Conservation (phyloP, 2,329 filamentous ascomycete genomes). For the Aspergillus sp. region DNA sequence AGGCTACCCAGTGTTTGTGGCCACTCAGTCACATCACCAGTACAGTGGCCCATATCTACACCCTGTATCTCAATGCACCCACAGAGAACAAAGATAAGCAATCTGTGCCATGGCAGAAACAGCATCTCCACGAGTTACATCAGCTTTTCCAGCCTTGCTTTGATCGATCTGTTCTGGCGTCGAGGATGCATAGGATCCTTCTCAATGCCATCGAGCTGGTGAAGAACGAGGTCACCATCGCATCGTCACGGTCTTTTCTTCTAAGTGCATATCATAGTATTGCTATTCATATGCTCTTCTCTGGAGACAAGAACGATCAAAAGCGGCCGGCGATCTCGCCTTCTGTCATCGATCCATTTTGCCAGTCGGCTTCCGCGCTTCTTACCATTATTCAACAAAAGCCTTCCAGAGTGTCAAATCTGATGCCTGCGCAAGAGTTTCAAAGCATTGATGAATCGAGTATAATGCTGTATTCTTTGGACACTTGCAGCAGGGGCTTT, state of each 20-base stretch:
- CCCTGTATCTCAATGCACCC: slow-evolving; percentile 4
- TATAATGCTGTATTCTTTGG: background rate
- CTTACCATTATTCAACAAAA: background rate
- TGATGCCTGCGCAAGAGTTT: background rate
- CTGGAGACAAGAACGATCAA: background rate
- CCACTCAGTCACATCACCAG: slow-evolving; percentile 12
- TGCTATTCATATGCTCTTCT: slow-evolving; percentile 10
- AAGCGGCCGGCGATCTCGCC: background rate
- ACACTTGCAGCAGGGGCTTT: slow-evolving; percentile 7
- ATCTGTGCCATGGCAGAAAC: slow-evolving; percentile 4
- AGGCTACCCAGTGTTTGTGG: slow-evolving; percentile 8
- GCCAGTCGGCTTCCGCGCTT: slow-evolving; percentile 6
- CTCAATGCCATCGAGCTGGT: slow-evolving; percentile 8
- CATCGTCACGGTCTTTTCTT: background rate
- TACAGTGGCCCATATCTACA: slow-evolving; percentile 9
- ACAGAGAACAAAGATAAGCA: background rate
- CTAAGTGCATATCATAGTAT: slow-evolving; percentile 9
- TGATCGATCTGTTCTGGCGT: slow-evolving; percentile 3
- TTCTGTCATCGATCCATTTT: background rate
- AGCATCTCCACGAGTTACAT: slow-evolving; percentile 11
- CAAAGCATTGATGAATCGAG: background rate
- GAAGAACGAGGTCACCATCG: background rate
- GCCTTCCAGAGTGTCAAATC: background rate
- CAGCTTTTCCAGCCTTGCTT: slow-evolving; percentile 7
- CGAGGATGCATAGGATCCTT: slow-evolving; percentile 3